A percentile compares a stretch with the other conserved stretches of the same genome.
These are phyloP conservation scores for Candida parachauliodes DNA, from an alignment of 805 yeast species.

Conservation along the genomic window DNA sequence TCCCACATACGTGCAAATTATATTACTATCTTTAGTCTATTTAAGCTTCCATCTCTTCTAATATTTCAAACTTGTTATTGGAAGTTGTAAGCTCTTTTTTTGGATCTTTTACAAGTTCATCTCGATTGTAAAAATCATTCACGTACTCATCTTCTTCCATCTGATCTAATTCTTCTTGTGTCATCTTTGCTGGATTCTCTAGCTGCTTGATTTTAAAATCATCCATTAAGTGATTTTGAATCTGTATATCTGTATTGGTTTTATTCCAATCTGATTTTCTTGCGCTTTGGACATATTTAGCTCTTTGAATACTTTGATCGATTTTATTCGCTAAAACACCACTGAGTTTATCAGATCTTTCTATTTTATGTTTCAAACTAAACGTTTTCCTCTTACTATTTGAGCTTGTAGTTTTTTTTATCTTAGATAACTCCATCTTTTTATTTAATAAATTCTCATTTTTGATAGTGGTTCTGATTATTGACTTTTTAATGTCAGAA, in stretches of 20 bases:
- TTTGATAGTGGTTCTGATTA: conserved; percentile 63
- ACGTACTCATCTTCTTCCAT: conserved; percentile 38
- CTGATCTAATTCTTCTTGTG: conserved; percentile 24
- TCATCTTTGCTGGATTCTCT: conserved; percentile 11
- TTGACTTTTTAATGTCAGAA: conserved; percentile 57
- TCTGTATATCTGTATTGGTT: conserved; percentile 41
- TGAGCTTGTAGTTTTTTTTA: conserved; percentile 17
- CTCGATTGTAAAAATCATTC: conserved; percentile 21
- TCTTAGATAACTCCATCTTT: conserved; percentile 44
- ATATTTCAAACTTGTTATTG: conserved; percentile 31
- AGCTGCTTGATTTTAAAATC: conserved; percentile 7
- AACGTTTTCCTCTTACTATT: conserved; percentile 26
- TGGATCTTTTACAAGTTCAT: conserved; percentile 5
- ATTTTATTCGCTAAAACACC: conserved; percentile 62
- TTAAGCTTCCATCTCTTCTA: conserved; percentile 37
- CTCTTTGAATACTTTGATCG: conserved; percentile 59
- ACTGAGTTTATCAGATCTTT: conserved; percentile 48
- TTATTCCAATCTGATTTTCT: conserved; percentile 74
- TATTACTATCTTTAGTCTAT: too few species aligned
- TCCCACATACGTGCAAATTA: too few species aligned
- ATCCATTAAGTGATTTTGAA: conserved; percentile 8
- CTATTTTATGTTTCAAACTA: conserved; percentile 33
- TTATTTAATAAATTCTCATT: conserved; percentile 59
- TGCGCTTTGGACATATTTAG: conserved; percentile 55
- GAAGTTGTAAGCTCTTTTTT: conserved; percentile 3